Base-by-base conservation (phyloP, 2,329 filamentous ascomycete species). In the Phialemoniopsis sp. region DNA sequence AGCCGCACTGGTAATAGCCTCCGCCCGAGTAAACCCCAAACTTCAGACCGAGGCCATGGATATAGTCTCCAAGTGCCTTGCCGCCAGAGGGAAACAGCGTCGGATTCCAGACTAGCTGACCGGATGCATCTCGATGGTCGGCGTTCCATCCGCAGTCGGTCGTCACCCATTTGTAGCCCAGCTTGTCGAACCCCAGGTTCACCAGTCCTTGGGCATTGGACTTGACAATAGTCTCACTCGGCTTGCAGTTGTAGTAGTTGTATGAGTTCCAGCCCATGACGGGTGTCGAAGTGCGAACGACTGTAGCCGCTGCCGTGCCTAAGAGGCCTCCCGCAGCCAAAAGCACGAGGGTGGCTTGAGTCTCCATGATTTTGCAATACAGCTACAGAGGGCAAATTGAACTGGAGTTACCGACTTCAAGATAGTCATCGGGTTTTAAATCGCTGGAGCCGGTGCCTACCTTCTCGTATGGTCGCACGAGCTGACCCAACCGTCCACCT, bases 201-300 rank as follows among this genome's bases (percentile, higher is more conserved):
- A 78, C 63, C 0, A 82, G 54, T 0, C 72, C 76, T 32, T 75
- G 58, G 1, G 75, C 73, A 41, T 76, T 80, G 3, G 61, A 56
- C 32, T 68, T 64, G 17, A 78, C 68, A 29, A 71, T 70, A 1
- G 53, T 54, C 45, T 77, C 68, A 31, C 59, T 70, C 0, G 70
- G 70, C 2, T 56, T 55, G 50, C 75, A 79, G 36, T 58, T 62
- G 53, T 75, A 77, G 31, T 69, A 61, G 39, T 82, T 82, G 47
- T 81, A 81, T 3, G 68, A 72, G 44, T 80, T 80, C 76, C 76
- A 81, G 12, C 75, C 66, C 67, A 70, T 68, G 1, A 64, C 62
- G 3, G 68, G 67, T 1, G 63, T 63, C 5, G 53, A 46, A 2
- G 58, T 56, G 18, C 44, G 34, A 14, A 13, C 5, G 13, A 14